Percentiles rank a stretch among this genome's conserved stretches.
Conservation (phyloP, 2,329 filamentous ascomycete species). For the Colletotrichum sp. region DNA sequence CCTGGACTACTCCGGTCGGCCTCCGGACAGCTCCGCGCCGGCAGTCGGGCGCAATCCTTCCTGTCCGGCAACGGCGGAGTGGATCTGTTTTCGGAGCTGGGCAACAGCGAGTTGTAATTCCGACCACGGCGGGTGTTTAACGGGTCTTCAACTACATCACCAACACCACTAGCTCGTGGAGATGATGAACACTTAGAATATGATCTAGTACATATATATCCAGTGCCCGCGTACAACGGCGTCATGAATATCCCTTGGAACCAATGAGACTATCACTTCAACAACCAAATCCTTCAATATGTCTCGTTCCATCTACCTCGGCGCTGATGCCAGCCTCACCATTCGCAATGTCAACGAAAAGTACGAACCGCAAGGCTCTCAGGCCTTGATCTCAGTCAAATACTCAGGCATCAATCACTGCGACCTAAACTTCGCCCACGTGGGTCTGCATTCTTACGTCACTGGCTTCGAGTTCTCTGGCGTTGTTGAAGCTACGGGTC, state of each 20-base stretch:
- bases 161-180: neutral
- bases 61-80: neutral
- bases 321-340: neutral
- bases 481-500: neutral
- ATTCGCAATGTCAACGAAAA: neutral
- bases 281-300: neutral
- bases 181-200: neutral
- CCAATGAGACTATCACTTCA: neutral
- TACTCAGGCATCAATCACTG: constrained; percentile 1
- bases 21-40: neutral
- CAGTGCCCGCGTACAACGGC: neutral
- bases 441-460: neutral
- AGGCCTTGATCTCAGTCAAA: neutral
- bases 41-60: neutral
- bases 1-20: neutral
- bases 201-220: neutral
- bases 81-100: neutral
- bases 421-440: neutral
- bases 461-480: neutral
- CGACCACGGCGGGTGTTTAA: neutral
- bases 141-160: neutral
- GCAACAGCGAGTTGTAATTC: neutral
- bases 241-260: neutral
- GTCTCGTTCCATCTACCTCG: neutral
- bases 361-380: neutral